Conservation (phyloP, 306 rosid genomes). For the Luffa aegyptiaca region DNA sequence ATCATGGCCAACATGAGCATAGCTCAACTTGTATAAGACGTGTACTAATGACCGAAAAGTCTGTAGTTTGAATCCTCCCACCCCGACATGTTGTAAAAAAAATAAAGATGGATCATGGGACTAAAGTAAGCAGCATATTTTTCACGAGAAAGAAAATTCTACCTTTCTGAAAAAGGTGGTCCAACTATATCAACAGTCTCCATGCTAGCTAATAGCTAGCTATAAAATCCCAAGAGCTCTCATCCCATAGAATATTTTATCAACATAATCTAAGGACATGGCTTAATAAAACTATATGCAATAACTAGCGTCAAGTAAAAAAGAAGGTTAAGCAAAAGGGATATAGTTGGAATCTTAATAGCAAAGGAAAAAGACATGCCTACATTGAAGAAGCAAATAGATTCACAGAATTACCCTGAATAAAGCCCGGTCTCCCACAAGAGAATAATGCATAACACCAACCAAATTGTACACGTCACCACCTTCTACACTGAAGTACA, state of each 20-base stretch:
- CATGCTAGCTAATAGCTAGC: not conserved
- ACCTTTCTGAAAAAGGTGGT: not conserved
- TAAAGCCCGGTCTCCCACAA: conserved; percentile 84
- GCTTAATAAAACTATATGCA: not conserved
- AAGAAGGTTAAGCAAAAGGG: not conserved
- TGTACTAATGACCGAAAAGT: too few species aligned
- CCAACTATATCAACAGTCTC: not conserved
- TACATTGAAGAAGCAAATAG: not conserved
- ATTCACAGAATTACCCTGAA: conserved; percentile 57
- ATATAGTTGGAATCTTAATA: not conserved
- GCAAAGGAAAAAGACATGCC: not conserved
- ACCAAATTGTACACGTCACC: conserved; percentile 45
- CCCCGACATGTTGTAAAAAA: too few species aligned
- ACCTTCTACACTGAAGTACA: conserved; percentile 77
- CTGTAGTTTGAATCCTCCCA: too few species aligned
- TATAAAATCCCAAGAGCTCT: not conserved
- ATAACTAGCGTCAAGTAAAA: not conserved
- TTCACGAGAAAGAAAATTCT: not conserved
- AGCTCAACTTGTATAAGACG: too few species aligned
- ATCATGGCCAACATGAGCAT: too few species aligned
- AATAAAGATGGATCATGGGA: too few species aligned
- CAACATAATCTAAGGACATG: not conserved
- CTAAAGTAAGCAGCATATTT: not conserved
- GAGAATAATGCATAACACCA: conserved; percentile 76
- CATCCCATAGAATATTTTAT: not conserved